These are phyloP conservation scores for Penicillium vulpinum DNA, from an alignment of 2,329 filamentous ascomycete genomes.

Conservation along the genomic window DNA sequence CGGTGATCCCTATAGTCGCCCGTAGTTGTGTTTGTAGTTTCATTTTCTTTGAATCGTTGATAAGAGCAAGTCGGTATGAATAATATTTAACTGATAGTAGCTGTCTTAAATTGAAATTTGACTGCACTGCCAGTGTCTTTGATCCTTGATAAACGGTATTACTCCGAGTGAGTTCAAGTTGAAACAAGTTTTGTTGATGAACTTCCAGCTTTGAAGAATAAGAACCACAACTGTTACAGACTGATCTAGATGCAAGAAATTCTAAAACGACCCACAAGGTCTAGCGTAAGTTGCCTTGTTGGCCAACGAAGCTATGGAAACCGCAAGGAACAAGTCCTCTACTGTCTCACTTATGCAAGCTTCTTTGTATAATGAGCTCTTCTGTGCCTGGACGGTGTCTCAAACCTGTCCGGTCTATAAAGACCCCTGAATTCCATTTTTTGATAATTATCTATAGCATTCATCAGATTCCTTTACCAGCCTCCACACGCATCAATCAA, in stretches of 20 bases:
- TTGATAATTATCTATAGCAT: neutral
- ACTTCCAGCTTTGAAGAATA: neutral
- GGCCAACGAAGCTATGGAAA: neutral
- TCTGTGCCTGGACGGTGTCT: neutral
- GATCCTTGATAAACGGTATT: neutral
- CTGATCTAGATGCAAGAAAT: neutral
- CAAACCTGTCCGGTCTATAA: neutral
- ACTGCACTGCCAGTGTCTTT: neutral
- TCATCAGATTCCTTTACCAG: neutral
- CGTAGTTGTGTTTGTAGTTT: neutral
- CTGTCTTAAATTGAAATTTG: neutral
- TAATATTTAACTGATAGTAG: neutral
- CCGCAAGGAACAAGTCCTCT: neutral
- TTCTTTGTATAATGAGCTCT: constrained; percentile 10
- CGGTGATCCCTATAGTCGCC: no score
- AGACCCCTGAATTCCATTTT: neutral
- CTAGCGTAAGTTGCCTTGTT: neutral
- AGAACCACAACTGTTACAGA: neutral
- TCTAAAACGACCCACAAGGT: constrained; percentile 23
- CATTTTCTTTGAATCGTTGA: neutral
- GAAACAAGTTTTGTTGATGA: neutral
- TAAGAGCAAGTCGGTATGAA: neutral
- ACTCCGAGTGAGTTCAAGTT: neutral
- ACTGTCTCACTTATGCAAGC: no score
- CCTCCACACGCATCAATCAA: neutral